Evolutionary conservation across 2,329 filamentous ascomycete genomes (phyloP).

Genomic region (Herpotrichia juniperi): DNA sequence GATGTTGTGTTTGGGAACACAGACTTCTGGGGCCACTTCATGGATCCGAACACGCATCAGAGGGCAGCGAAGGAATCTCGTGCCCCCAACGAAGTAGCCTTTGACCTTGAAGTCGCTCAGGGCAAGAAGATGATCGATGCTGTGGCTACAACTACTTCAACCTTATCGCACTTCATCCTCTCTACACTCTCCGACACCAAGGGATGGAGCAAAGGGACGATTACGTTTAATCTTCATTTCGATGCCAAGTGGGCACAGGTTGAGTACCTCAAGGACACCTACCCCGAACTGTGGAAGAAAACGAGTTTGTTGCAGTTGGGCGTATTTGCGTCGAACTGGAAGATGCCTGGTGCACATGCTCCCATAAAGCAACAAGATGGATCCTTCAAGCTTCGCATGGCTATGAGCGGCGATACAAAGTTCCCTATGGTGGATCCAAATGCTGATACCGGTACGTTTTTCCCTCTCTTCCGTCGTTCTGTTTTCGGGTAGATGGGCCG

Average conservation of each 20-base stretch:
- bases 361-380: conserved; percentile 30
- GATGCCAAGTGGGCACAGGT: conserved; percentile 50
- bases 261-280: conserved; percentile 43
- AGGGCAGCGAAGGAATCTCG: conserved; percentile 28
- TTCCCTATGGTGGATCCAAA: conserved; percentile 24
- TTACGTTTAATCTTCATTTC: conserved; percentile 47
- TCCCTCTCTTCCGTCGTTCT: background rate
- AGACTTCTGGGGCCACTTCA: conserved; percentile 46
- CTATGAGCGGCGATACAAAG: conserved; percentile 24
- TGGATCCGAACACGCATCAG: conserved; percentile 18
- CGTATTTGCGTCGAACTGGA: conserved; percentile 30
- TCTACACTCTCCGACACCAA: conserved; percentile 47
- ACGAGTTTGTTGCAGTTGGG: conserved; percentile 35
- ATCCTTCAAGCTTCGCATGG: conserved; percentile 20
- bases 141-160: conserved; percentile 37
- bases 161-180: conserved; percentile 52
- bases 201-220: conserved; percentile 39
- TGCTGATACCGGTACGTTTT: conserved; percentile 26
- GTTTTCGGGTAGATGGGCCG: too few relatives aligned
- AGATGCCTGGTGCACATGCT: conserved; percentile 9
- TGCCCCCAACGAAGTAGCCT: conserved; percentile 38
- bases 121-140: conserved; percentile 50
- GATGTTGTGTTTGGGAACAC: conserved; percentile 47
- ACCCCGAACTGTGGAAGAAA: conserved; percentile 30
- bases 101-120: conserved; percentile 44